A percentile compares a stretch with the other conserved stretches of the same genome.
phyloP scores from a whole-genome alignment of 1,139 yeast species.

The Blastobotrys buckinghamii region DNA sequence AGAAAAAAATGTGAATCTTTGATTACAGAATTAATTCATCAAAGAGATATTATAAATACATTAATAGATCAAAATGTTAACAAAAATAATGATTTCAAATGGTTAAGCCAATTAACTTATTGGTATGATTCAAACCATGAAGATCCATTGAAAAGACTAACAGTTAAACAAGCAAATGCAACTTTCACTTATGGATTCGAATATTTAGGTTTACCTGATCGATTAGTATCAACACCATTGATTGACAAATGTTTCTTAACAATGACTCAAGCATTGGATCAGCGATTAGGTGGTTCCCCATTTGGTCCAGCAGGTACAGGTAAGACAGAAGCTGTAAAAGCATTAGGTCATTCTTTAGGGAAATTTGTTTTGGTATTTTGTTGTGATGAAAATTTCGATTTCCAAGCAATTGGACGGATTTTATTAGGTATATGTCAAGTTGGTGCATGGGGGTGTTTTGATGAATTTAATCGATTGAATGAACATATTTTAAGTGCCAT shows the following conservation, averaged over 20 bases:
- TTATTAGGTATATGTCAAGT: slow-evolving; percentile 77
- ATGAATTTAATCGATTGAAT: slow-evolving; percentile 83
- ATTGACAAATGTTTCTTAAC: slow-evolving; percentile 59
- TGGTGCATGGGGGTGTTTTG: slow-evolving; percentile 96
- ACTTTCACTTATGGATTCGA: slow-evolving; percentile 68
- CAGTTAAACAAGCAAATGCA: slow-evolving; percentile 50
- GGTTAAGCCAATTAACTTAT: slow-evolving; percentile 55
- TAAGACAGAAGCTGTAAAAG: slow-evolving; percentile 86
- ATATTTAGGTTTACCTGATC: slow-evolving; percentile 70
- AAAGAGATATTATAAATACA: slow-evolving; percentile 39
- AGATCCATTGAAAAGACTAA: slow-evolving; percentile 32
- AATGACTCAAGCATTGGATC: slow-evolving; percentile 70
- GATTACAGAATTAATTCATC: slow-evolving; percentile 64
- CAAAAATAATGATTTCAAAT: slow-evolving; percentile 31
- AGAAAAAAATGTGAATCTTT: slow-evolving; percentile 52
- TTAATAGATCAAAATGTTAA: slow-evolving; percentile 25
- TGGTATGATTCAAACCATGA: slow-evolving; percentile 35
- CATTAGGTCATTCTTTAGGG: slow-evolving; percentile 76
- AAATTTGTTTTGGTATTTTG: slow-evolving; percentile 78
- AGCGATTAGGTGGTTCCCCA: slow-evolving; percentile 81
- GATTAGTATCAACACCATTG: slow-evolving; percentile 73
- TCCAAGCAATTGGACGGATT: slow-evolving; percentile 71
- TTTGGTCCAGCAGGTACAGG: slow-evolving; percentile 94
- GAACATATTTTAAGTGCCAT: slow-evolving; percentile 74
- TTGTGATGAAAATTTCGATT: slow-evolving; percentile 89